Conservation (phyloP, 2,329 filamentous ascomycete genomes). For the Elsinoe arachidis region DNA sequence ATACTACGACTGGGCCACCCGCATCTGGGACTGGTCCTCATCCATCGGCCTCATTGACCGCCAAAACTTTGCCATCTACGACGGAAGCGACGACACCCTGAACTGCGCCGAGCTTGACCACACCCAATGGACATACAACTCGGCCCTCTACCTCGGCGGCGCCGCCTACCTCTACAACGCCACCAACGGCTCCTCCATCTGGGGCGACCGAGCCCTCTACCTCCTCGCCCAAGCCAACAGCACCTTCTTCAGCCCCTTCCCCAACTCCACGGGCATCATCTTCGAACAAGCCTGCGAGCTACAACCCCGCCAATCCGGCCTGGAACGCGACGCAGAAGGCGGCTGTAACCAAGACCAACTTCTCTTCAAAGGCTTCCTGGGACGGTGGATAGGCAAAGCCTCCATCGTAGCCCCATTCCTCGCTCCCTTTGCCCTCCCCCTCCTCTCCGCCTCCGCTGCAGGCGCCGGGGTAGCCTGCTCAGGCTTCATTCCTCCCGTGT, state of each 20-base stretch:
- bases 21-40: conserved; percentile 28
- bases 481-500: conserved; percentile 18
- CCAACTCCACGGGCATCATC: conserved; percentile 47
- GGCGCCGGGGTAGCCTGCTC: conserved; percentile 38
- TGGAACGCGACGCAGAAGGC: conserved; percentile 27
- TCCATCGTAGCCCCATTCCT: conserved; percentile 37
- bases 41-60: conserved; percentile 47
- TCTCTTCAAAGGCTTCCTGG: conserved; percentile 67
- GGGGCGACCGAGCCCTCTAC: conserved; percentile 50
- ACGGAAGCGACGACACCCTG: conserved; percentile 35
- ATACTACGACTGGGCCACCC: conserved; percentile 54
- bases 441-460: conserved; percentile 33
- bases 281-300: conserved; percentile 60
- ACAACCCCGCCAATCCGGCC: conserved; percentile 5
- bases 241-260: conserved; percentile 46
- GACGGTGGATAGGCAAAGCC: conserved; percentile 51
- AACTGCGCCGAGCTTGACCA: conserved; percentile 39
- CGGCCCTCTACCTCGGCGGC: conserved; percentile 49
- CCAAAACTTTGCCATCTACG: conserved; percentile 34
- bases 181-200: conserved; percentile 36
- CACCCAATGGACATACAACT: conserved; percentile 41
- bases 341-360: conserved; percentile 62
- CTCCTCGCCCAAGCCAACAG: conserved; percentile 45
- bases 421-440: conserved; percentile 29
- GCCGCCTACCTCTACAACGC: conserved; percentile 55